Conservation (phyloP, 2,329 filamentous ascomycete genomes). For the Nemania serpens region DNA sequence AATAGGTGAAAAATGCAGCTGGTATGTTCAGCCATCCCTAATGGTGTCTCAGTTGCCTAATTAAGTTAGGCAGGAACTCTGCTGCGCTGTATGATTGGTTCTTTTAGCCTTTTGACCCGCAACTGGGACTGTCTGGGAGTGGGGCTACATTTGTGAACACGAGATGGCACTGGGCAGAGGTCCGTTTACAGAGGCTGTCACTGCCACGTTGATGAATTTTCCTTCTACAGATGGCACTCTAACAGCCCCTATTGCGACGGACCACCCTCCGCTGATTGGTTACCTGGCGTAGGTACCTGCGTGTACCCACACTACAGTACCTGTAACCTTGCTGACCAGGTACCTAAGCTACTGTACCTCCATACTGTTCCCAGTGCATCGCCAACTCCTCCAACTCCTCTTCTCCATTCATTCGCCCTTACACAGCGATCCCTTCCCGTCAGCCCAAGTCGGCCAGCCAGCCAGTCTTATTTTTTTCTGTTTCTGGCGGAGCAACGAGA, state of each 20-base stretch:
- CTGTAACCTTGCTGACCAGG: no score
- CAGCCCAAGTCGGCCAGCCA: constrained; percentile 18
- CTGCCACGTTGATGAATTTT: neutral
- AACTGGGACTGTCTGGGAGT: no score
- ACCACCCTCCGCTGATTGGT: neutral
- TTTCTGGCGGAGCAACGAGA: constrained; percentile 33
- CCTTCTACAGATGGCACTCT: neutral
- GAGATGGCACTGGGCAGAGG: neutral
- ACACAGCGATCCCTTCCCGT: neutral
- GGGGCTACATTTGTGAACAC: neutral
- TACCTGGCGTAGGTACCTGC: no score
- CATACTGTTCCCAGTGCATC: neutral
- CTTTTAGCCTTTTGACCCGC: no score
- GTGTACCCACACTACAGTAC: no score
- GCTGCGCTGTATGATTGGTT: no score
- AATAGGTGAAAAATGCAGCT: no score
- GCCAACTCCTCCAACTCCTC: constrained; percentile 7
- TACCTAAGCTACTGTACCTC: neutral
- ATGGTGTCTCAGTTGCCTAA: no score
- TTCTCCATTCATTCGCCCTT: constrained; percentile 1
- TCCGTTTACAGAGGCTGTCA: no score
- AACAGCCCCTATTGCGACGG: neutral
- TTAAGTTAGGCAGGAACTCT: no score
- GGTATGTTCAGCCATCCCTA: no score
- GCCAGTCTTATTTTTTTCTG: neutral